These are phyloP conservation scores for Kazachstania taianensis DNA, from an alignment of 805 yeast species.

Conservation along the genomic window DNA sequence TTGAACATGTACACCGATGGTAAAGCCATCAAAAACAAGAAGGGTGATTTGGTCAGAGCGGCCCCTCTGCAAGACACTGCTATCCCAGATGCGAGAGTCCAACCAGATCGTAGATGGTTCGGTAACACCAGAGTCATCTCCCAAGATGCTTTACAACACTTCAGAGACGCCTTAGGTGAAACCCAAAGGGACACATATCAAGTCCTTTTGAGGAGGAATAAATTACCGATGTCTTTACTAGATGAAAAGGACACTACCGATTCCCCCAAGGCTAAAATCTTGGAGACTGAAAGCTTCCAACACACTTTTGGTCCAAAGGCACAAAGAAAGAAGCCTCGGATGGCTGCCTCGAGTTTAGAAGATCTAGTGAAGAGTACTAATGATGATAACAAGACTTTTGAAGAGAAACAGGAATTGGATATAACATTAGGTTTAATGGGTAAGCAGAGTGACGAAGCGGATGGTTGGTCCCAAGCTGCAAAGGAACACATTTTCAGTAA, in stretches of 20 bases:
- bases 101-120: slow-evolving; percentile 95
- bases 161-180: slow-evolving; percentile 87
- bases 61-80: slow-evolving; percentile 84
- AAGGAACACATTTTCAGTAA: slow-evolving; percentile 92
- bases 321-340: slow-evolving; percentile 83
- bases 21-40: slow-evolving; percentile 72
- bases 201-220: slow-evolving; percentile 78
- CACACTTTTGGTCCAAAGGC: slow-evolving; percentile 90
- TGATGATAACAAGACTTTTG: slow-evolving; percentile 46
- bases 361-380: slow-evolving; percentile 58
- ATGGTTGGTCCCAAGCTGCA: slow-evolving; percentile 82
- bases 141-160: slow-evolving; percentile 89
- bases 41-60: slow-evolving; percentile 79
- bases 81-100: slow-evolving; percentile 84
- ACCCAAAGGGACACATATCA: slow-evolving; percentile 75
- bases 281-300: slow-evolving; percentile 79
- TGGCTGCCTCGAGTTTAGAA: slow-evolving; percentile 65
- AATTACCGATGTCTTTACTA: slow-evolving; percentile 87
- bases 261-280: slow-evolving; percentile 66
- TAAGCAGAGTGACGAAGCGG: slow-evolving; percentile 45
- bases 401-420: slow-evolving; percentile 68
- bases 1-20: slow-evolving; percentile 91
- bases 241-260: slow-evolving; percentile 76
- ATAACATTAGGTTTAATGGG: slow-evolving; percentile 78
- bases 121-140: slow-evolving; percentile 96